These are phyloP conservation scores for Dalbergia cochinchinensis DNA, from an alignment of 306 rosid species.

Conservation along the genomic window DNA sequence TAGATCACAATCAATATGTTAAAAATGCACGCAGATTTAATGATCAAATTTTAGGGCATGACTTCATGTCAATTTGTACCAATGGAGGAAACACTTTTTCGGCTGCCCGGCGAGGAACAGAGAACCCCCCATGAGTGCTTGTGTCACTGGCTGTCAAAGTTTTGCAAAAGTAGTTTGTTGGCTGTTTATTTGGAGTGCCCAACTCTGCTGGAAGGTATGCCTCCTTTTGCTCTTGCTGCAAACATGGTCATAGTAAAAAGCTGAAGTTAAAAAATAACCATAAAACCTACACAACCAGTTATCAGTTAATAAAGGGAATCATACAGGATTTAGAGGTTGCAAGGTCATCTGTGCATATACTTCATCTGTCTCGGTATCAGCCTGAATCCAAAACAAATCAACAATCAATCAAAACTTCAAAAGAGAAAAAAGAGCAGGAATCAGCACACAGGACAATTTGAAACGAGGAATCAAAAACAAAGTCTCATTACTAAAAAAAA, in stretches of 20 bases:
- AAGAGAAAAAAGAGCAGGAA: slow-evolving; percentile 26
- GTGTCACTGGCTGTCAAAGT: slow-evolving; percentile 99
- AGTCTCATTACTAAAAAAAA: slow-evolving; percentile 5
- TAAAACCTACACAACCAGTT: slow-evolving; percentile 17
- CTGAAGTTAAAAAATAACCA: slow-evolving; percentile 26
- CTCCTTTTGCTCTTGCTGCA: slow-evolving; percentile 64
- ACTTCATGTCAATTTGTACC: slow-evolving; percentile 43
- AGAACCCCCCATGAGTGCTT: slow-evolving; percentile 82
- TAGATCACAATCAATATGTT: slow-evolving; percentile 29
- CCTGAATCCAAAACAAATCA: slow-evolving; percentile 63
- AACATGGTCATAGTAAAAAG: slow-evolving; percentile 32
- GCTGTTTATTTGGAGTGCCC: slow-evolving; percentile 60
- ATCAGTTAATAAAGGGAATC: slow-evolving; percentile 45
- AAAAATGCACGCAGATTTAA: not conserved
- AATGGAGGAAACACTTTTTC: slow-evolving; percentile 94
- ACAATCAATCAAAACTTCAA: slow-evolving; percentile 9
- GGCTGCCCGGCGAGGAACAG: slow-evolving; percentile 65
- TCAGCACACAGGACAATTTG: slow-evolving; percentile 16
- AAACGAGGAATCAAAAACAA: slow-evolving; percentile 38
- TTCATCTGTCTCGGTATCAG: slow-evolving; percentile 89
- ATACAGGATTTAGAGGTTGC: slow-evolving; percentile 87
- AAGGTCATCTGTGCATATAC: slow-evolving; percentile 97
- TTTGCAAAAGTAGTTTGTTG: slow-evolving; percentile 90
- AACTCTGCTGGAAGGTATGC: slow-evolving; percentile 59
- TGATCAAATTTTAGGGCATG: slow-evolving; percentile 17